phyloP scores from a whole-genome alignment of 495 filamentous ascomycete genomes.

The Cercophora scortea region DNA sequence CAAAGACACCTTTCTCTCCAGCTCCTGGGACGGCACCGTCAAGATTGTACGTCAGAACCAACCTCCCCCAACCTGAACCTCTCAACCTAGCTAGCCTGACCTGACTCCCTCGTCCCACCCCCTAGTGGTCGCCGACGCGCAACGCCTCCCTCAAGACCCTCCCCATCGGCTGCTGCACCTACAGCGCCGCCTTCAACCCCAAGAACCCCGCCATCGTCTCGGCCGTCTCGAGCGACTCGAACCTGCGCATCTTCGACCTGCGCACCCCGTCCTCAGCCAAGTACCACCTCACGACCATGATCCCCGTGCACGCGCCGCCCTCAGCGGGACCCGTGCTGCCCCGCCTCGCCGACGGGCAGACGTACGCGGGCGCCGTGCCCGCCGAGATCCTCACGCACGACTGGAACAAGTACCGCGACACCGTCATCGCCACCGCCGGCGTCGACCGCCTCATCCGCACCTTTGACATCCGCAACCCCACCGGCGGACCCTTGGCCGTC shows the following conservation, averaged over 20 bases:
- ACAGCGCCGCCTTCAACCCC: conserved; percentile 74
- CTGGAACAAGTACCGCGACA: conserved; percentile 95
- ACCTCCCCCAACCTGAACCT: background rate
- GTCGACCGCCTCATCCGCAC: conserved; percentile 83
- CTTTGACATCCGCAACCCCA: conserved; percentile 75
- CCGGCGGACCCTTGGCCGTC: conserved; percentile 59
- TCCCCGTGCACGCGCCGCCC: conserved; percentile 63
- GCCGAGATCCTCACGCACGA: conserved; percentile 87
- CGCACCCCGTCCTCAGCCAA: conserved; percentile 70
- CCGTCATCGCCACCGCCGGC: conserved; percentile 74
- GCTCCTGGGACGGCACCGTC: conserved; percentile 89
- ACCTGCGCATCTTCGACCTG: conserved; percentile 83
- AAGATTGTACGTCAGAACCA: conserved; percentile 70
- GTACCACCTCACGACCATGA: conserved; percentile 70
- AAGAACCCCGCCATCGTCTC: conserved; percentile 71
- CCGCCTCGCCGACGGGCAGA: conserved; percentile 23
- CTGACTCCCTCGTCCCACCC: background rate
- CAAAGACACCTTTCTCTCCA: conserved; percentile 84
- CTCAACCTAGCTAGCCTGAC: no score
- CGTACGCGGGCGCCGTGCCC: conserved; percentile 26
- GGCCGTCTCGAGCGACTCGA: conserved; percentile 75
- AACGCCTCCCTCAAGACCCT: conserved; percentile 69
- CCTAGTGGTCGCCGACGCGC: conserved; percentile 66
- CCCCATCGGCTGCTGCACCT: conserved; percentile 85
- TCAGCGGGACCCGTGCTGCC: conserved; percentile 25